A percentile compares a stretch with the other conserved stretches of the same genome.
Evolutionary conservation across 768 basidiomycete species (phyloP).

Genomic region (Boletus rubropictus): DNA sequence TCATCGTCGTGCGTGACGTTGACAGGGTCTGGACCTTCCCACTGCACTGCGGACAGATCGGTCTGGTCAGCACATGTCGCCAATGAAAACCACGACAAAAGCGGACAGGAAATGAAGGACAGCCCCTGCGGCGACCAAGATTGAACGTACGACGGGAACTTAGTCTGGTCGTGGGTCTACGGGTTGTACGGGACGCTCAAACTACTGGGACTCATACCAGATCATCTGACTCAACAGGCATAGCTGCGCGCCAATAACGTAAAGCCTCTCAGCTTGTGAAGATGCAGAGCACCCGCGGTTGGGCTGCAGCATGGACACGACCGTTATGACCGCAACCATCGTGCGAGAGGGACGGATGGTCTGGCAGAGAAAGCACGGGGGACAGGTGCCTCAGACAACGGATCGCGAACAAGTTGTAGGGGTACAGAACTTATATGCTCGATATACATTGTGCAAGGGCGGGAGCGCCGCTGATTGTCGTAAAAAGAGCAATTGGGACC

Average conservation of each 20-base stretch:
- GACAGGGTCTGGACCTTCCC: constrained; percentile 55
- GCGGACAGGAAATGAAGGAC: constrained; percentile 9
- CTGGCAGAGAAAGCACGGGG: constrained; percentile 30
- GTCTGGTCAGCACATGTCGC: constrained; percentile 26
- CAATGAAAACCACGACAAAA: constrained; percentile 13
- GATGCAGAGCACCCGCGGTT: constrained; percentile 20
- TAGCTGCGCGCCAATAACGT: constrained; percentile 33
- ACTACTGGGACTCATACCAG: constrained; percentile 31
- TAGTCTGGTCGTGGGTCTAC: constrained; percentile 21
- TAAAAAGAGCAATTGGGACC: constrained; percentile 28
- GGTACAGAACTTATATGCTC: constrained; percentile 34
- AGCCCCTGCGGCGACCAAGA: background rate
- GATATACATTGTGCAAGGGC: constrained; percentile 32
- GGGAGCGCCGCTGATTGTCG: constrained; percentile 21
- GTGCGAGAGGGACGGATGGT: constrained; percentile 27
- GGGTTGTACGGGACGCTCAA: constrained; percentile 24
- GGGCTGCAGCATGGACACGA: constrained; percentile 27
- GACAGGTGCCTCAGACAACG: constrained; percentile 30
- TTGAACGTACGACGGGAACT: constrained; percentile 9
- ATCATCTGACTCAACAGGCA: constrained; percentile 34
- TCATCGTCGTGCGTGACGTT: constrained; percentile 16
- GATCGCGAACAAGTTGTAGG: constrained; percentile 33
- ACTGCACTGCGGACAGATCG: constrained; percentile 49
- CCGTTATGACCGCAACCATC: constrained; percentile 31
- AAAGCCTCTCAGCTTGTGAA: constrained; percentile 31